Base-by-base conservation (phyloP, 371 early-diverging fungal species). In the Nosema muscidifuracis region DNA sequence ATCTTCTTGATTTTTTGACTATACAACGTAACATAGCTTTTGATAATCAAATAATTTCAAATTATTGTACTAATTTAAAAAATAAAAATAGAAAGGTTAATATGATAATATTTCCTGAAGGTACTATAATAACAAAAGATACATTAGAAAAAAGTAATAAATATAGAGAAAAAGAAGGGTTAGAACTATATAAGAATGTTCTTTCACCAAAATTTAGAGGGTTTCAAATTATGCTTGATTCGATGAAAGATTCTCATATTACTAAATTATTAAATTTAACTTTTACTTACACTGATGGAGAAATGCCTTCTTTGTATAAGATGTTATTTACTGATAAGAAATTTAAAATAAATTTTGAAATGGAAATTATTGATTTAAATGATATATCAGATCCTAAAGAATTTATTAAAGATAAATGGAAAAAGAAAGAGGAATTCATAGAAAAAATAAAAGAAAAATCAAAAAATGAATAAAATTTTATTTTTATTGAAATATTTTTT, bases 151-250 rank as follows among this genome's bases (percentile, higher is more conserved):
- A 85, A 84, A 78, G 85, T 43, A 87, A 87, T 80, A 81, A 79
- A 51, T 91, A 87, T 80, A 83, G 87, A 20, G 73, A 78, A 51
- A 75, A 84, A 53, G 83, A 85, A 16, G 85, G 85, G 7, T 80
- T 88, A 50, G 85, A 86, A 10, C 72, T 87, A 2, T 79, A 89
- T 74, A 80, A 86, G 24, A 82, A 91, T 77, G 86, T 91, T 0
- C 74, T 91, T 60, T 79, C 87, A 74, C 92, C 92, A 18, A 80
- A 90, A 53, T 88, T 87, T 18, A 90, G 89, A 69, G 92, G 92
- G 4, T 89, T 90, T 77, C 55, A 74, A 44, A 12, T 76, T 18
- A 65, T 73, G 24, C 9, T 15, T 9, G 44, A 73, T n/a, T 34
- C 58, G 2, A 24, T 76, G 7, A 51, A 44, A 70, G 38, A 69